Evolutionary conservation across 2,329 filamentous ascomycete genomes (phyloP), one percentile per base, ranked within the genome.

Genomic region (Penicillium olsonii): DNA sequence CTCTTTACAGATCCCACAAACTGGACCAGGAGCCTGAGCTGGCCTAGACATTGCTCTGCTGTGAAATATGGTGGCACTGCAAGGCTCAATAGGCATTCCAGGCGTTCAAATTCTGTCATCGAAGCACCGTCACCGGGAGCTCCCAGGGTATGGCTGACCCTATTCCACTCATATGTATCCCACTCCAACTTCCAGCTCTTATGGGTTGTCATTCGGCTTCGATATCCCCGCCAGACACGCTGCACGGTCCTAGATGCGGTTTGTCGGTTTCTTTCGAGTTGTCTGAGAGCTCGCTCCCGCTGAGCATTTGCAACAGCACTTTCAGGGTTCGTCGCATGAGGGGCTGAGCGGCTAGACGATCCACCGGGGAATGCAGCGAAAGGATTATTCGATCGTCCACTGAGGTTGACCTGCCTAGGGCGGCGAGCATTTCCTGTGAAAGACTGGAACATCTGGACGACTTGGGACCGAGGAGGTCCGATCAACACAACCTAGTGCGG

Each of bases 381-480:
- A 3, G 91, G 90, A 65, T 96, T 95, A 42, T 78, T 78, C 57
- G 83, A 84, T 61, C 92, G 87, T 55, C 91, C 94, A 59, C 90
- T 94, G 54, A 99, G 85, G 73, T 97, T 96, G 68, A 97, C 90
- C 69, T 96, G 92, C 58, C 94, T 87, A 54, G 87, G 87, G 59
- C 89, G 88, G 65, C 90, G 86, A 62, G 90, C 89, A 72, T 76
- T 89, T 61, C 94, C 94, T 19, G 89, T 94, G 75, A 99, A 99
- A 45, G 88, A 91, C 54, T 88, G 86, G 75, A 94, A 95, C 92
- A 96, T 96, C 5, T 24, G 22, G 22, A 8, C 22, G 22, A 8
- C 5, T 8, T 24, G 22, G 8, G 22, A 8, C 22, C 22, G 22
- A 24, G 22, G 22, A 24, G 22, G 22, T 8, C 22, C 22, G 22